Conservation (phyloP, 176 grass and related monocot species). For the Panicum miliaceum region DNA sequence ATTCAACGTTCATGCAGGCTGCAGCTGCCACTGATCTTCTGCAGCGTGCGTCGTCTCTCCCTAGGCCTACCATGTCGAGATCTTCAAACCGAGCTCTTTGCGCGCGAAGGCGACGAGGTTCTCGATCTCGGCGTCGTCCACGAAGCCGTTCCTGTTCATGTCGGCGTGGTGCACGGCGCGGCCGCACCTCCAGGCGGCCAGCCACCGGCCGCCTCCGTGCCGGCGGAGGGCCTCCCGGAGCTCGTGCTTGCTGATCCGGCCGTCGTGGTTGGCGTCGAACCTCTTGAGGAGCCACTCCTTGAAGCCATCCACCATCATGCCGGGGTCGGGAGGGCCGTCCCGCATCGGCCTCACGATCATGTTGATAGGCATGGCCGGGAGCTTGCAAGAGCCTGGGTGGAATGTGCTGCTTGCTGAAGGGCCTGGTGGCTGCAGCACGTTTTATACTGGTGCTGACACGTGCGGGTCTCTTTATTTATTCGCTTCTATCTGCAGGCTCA, state of each 20-base stretch:
- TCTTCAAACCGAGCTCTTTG: constrained; percentile 48
- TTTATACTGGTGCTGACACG: too few relatives aligned
- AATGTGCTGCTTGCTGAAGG: too few relatives aligned
- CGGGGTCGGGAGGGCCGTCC: too few relatives aligned
- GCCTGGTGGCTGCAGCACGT: too few relatives aligned
- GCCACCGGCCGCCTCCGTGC: constrained; percentile 6
- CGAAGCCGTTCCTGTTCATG: constrained; percentile 43
- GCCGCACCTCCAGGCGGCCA: constrained; percentile 34
- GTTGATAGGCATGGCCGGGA: too few relatives aligned
- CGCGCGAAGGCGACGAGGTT: constrained; percentile 49
- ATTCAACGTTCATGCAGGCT: too few relatives aligned
- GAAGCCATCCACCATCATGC: constrained; percentile 45
- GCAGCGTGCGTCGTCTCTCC: too few relatives aligned
- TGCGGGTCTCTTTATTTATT: too few relatives aligned
- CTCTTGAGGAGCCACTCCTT: constrained; percentile 49
- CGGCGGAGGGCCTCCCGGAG: constrained; percentile 42
- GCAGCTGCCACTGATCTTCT: too few relatives aligned
- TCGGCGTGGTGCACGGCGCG: constrained; percentile 31
- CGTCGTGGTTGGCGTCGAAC: constrained; percentile 49
- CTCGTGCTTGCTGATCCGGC: constrained; percentile 49
- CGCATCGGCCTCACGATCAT: too few relatives aligned
- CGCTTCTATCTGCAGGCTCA: too few relatives aligned
- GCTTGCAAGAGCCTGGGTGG: too few relatives aligned
- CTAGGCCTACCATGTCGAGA: constrained; percentile 39
- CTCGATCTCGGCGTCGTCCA: constrained; percentile 54